Base-by-base conservation (phyloP, 441 rosid species). In the Erysimum pusillum region DNA sequence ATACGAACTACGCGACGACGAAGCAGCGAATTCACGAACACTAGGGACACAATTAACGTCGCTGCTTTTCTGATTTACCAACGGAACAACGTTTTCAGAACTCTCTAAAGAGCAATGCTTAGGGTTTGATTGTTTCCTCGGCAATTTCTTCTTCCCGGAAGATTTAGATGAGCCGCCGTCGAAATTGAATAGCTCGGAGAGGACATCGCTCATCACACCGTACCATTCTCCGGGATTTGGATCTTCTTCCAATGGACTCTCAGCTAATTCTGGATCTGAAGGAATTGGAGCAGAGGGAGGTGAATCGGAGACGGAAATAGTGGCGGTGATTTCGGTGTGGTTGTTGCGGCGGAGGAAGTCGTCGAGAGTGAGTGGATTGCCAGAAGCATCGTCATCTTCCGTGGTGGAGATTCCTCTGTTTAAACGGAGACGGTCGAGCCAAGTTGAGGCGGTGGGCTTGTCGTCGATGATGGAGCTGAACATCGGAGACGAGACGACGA, bases 401-500 rank as follows among this genome's bases (percentile, higher is more conserved):
- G 94, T 78, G 76, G 82, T 49, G 9, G 97, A 86, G 62, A 94
- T 76, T 80, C 98, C 98, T 81, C 83, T 91, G 84, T 65, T 85
- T 51, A 94, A 79, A 25, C 98, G 91, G 67, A 94, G 93, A 12
- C 98, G 96, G 78, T 88, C 91, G 59, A 94, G 87, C 97, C 98
- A 94, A 78, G 80, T 87, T 13, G 94, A 85, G 49, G 80, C 74
- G 76, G 28, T 20, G 20, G 92, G 83, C 86, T 83, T 85, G 64
- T 70, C 85, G 81, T 85, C 68, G 31, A 85, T 63, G 63, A 84
- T 56, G 56, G 98, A 86, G 83, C 87, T 90, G 58, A 87, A 82
- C 98, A 93, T 93, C 77, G 79, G 68, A 11, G 79, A 63, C 44
- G 78, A 68, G 79, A 63, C 44, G 78, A 68, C 74, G 18, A 68